phyloP scores from a whole-genome alignment of 2,329 filamentous ascomycete species.

The Scedosporium boydii region DNA sequence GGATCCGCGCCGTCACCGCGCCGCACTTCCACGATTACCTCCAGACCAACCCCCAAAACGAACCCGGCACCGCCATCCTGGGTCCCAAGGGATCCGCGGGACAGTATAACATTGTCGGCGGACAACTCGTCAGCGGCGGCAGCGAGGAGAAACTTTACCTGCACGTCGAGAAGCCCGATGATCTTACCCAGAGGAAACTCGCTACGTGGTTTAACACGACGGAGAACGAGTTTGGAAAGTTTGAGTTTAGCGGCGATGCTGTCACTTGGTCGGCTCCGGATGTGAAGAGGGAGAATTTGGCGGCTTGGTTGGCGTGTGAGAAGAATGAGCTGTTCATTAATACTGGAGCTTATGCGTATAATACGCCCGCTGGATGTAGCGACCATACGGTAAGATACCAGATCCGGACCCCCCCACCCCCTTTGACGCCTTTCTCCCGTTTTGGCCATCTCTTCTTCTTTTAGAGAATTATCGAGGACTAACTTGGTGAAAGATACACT shows the following conservation, averaged over 20 bases:
- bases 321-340: conserved; percentile 41
- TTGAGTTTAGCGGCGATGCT: conserved; percentile 43
- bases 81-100: conserved; percentile 38
- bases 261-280: conserved; percentile 38
- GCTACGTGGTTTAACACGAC: conserved; percentile 34
- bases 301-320: conserved; percentile 45
- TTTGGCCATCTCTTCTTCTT: neutral
- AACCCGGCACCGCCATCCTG: conserved; percentile 34
- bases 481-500: conserved; percentile 24
- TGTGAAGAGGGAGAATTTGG: conserved; percentile 37
- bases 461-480: neutral
- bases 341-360: conserved; percentile 43
- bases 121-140: conserved; percentile 33
- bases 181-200: conserved; percentile 34
- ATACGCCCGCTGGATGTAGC: conserved; percentile 41
- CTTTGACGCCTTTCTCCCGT: neutral
- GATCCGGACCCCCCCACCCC: conserved; percentile 1
- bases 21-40: conserved; percentile 45
- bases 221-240: conserved; percentile 41
- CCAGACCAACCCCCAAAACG: conserved; percentile 26
- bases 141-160: conserved; percentile 26
- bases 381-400: conserved; percentile 43
- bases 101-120: conserved; percentile 41
- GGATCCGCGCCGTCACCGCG: conserved; percentile 42
- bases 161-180: conserved; percentile 29